These are phyloP conservation scores for Leishmania lainsoni DNA, from an alignment of 208 protist species.

Conservation along the genomic window DNA sequence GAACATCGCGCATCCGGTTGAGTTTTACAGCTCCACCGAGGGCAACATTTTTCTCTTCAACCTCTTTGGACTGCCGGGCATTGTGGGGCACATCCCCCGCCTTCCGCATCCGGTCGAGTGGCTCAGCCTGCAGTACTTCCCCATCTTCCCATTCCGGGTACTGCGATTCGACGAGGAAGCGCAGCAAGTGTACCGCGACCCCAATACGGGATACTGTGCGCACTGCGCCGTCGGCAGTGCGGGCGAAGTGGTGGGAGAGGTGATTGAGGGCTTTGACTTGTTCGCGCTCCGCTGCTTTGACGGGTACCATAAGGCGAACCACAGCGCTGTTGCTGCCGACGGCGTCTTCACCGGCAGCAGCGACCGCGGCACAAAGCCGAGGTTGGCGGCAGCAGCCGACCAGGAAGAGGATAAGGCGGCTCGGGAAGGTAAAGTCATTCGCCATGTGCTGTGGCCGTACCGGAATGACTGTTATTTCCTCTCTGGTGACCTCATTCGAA, in stretches of 20 bases:
- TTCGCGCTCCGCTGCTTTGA: conserved; percentile 71
- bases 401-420: conserved; percentile 17
- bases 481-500: conserved; percentile 65
- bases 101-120: conserved; percentile 37
- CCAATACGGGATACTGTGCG: conserved; percentile 37
- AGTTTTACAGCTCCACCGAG: conserved; percentile 93
- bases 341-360: not conserved
- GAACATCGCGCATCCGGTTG: conserved; percentile 54
- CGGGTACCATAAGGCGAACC: conserved; percentile 57
- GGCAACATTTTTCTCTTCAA: conserved; percentile 75
- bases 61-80: conserved; percentile 50
- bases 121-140: conserved; percentile 41
- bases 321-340: not conserved
- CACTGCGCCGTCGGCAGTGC: conserved; percentile 41
- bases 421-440: conserved; percentile 49
- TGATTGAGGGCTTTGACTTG: conserved; percentile 63
- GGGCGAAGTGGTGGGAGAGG: conserved; percentile 54
- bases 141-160: conserved; percentile 54
- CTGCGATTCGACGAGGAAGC: conserved; percentile 47
- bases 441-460: conserved; percentile 54
- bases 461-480: conserved; percentile 65
- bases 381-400: conserved; percentile 7
- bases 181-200: conserved; percentile 54
- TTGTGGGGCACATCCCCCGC: conserved; percentile 64
- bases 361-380: not conserved